Evolutionary conservation across 2,329 filamentous ascomycete species (phyloP), one percentile per base, ranked within the genome.

Genomic region (Colletotrichum noveboracense): DNA sequence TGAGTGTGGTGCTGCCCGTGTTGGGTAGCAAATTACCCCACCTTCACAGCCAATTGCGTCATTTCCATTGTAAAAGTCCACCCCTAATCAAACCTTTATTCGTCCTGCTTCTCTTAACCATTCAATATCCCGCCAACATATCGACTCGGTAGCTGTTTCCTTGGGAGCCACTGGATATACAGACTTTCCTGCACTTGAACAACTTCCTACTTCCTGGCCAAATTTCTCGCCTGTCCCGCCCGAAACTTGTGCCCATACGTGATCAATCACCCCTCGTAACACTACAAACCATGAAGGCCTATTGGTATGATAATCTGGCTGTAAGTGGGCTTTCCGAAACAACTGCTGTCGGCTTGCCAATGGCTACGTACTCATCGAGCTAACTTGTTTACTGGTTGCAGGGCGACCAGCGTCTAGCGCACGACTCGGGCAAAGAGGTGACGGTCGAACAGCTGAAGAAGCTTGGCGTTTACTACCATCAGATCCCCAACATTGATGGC

Each of bases 351-450:
- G 67, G 14, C 58, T 5, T 38, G 32, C 48, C 13, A 36, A 9
- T 48, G 10, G 16, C 14, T 18, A 16, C 10, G 24, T 24, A 7
- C 18, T 70, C 71, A 71, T 66, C 32, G 18, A 67, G 13, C 16
- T 18, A 32, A 61, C 32, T 38, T 32, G n/a, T 30, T 28, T 30
- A 28, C 43, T 48, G 30, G 58, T 55, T 7, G 43, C 58, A 98
- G 95, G 96, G 95, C 87, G 97, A 99, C 90, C 97, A 98, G 87
- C 96, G 97, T 83, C 91, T 94, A 58, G 91, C 95, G 69, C 97
- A 99, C 87, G 93, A 98, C 87, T 97, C 95, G 24, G 95, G 95
- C 81, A 92, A 91, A 78, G 82, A 88, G 52, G 91, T 98, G 74
- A 86, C 90, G 71, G 85, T 89, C 65, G 87, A 90, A 7, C 92